Evolutionary conservation across 192 early-diverging fungal genomes (phyloP).

Genomic region (Backusella liffmaniae): DNA sequence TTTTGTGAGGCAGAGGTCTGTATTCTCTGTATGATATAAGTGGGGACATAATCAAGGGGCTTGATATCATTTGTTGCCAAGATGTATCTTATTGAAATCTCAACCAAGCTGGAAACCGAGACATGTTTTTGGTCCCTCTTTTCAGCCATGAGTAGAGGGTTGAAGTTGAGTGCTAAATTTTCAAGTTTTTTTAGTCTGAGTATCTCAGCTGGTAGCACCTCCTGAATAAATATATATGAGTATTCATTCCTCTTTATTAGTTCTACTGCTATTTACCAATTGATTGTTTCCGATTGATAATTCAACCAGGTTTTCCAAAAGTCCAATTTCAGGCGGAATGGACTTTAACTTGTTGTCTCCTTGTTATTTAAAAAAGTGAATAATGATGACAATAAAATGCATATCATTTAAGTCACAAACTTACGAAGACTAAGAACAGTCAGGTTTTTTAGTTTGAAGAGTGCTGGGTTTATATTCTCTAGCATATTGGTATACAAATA

Average conservation of each 20-base stretch:
- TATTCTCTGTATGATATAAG: background rate
- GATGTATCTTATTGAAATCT: conserved; percentile 10
- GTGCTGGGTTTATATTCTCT: conserved; percentile 29
- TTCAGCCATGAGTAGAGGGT: background rate
- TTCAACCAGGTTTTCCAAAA: conserved; percentile 45
- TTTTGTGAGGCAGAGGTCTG: background rate
- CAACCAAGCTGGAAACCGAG: conserved; percentile 16
- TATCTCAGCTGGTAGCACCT: conserved; percentile 40
- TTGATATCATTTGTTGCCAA: background rate
- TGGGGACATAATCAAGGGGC: background rate
- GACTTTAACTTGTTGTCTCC: conserved; percentile 41
- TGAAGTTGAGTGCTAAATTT: conserved; percentile 42
- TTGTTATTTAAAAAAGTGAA: background rate
- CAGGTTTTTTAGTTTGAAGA: conserved; percentile 43
- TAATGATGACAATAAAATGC: background rate
- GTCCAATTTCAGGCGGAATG: conserved; percentile 44
- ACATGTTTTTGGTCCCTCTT: background rate
- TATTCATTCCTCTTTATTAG: too few species aligned
- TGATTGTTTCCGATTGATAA: conserved; percentile 47
- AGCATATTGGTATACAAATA: conserved; percentile 45
- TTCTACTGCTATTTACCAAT: conserved; percentile 28
- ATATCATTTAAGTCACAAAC: background rate
- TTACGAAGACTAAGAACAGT: conserved; percentile 49
- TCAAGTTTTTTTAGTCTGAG: conserved; percentile 36
- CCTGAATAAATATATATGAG: background rate